phyloP scores from a whole-genome alignment of 2,329 filamentous ascomycete genomes.

The Amauroascus verrucosus region DNA sequence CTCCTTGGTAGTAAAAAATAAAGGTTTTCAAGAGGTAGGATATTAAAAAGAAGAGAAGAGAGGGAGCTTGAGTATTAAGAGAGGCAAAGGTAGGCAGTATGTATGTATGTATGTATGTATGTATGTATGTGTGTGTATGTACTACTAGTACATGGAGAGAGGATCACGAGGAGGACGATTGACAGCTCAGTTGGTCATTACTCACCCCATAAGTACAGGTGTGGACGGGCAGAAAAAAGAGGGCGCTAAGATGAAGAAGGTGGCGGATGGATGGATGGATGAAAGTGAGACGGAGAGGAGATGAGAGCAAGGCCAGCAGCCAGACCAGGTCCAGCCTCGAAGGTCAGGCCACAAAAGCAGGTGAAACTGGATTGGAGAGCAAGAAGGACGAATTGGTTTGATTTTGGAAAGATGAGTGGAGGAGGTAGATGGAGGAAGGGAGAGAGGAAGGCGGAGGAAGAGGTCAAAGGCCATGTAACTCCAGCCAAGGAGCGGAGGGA shows the following conservation, averaged over 20 bases:
- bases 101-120: too few relatives aligned
- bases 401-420: neutral
- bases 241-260: constrained; percentile 2
- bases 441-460: neutral
- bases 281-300: constrained; percentile 7
- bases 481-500: constrained; percentile 9
- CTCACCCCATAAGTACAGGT: neutral
- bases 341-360: constrained; percentile 5
- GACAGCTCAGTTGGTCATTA: neutral
- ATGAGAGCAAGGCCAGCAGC: neutral
- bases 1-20: constrained; percentile 1
- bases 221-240: neutral
- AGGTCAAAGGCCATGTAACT: constrained; percentile 4
- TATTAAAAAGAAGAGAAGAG: neutral
- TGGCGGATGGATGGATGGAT: neutral
- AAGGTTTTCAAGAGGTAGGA: neutral
- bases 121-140: too few relatives aligned
- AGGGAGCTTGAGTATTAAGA: neutral
- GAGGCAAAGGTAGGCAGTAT: too few relatives aligned
- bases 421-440: neutral
- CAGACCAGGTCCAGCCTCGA: constrained; percentile 11
- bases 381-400: neutral
- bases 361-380: neutral
- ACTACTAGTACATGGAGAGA: too few relatives aligned
- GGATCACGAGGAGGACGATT: neutral